Base-by-base conservation (phyloP, 495 filamentous ascomycete genomes). In the Peziza echinospora region DNA sequence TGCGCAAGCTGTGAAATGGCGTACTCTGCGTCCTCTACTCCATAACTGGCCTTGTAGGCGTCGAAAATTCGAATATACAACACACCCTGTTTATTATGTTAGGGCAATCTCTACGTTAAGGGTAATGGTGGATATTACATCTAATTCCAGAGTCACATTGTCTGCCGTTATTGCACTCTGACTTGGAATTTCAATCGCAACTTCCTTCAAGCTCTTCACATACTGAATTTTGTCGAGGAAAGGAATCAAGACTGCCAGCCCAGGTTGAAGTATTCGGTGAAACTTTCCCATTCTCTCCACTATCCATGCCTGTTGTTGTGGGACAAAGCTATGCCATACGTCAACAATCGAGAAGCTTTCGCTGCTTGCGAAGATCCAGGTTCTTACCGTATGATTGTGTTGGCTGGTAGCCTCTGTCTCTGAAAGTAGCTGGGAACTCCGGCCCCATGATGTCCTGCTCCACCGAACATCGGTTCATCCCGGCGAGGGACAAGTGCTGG, bases 251-350 rank as follows among this genome's bases (percentile, higher is more conserved):
- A 97, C 73, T 5, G 91, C 84, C 30, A 97, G 65, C 46, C 89
- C 89, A 0, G 89, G 89, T 51, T 93, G 71, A 43, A 97, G 64
- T 52, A 96, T 94, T 21, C 84, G 71, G 64, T 83, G 74, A 68
- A 89, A 97, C 60, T 85, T 87, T 43, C 89, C 89, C 89, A 97
- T 97, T 51, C 89, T 83, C 66, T 97, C 91, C 30, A 97, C 89
- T 49, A 97, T 84, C 91, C 91, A 97, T 67, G 89, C 91, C 47
- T 87, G 93, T 67, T 96, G 89, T 63, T 97, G 91, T 8, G 91
- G 89, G 23, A 97, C 91, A 67, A 97, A 97, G 47, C 57, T 60
- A 5, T 9, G 21, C n/a, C 21, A 5, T 21, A 24, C 13, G n/a
- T 55, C 37, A 55, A 16, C 8, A 21, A 23, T 24, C 5, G 4